Percentiles rank a stretch among this genome's conserved stretches.
Evolutionary conservation across 2,329 filamentous ascomycete genomes (phyloP).

Genomic region (Akanthomyces lecanii): DNA sequence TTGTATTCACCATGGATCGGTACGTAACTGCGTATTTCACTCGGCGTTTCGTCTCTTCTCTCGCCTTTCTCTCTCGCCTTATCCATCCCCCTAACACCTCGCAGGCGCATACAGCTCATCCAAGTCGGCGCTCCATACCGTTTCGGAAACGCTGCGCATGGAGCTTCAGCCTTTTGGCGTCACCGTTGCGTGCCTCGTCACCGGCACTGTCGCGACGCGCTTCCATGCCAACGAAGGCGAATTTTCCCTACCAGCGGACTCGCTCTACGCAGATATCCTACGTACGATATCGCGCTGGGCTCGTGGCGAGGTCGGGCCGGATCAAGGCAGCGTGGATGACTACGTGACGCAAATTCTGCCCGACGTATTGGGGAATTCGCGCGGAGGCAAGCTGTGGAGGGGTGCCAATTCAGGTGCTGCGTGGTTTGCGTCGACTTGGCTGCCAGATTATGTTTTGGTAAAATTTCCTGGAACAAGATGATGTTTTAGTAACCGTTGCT

Average conservation of each 20-base stretch:
- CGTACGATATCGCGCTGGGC: conserved; percentile 10
- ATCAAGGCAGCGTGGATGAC: conserved; percentile 8
- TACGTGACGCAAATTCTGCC: conserved; percentile 11
- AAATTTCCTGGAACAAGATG: not conserved
- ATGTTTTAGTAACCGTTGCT: too few relatives aligned
- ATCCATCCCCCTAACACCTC: not conserved
- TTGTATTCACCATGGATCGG: conserved; percentile 14
- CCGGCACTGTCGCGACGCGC: conserved; percentile 8
- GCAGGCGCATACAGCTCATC: conserved; percentile 10
- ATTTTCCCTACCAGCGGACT: not conserved
- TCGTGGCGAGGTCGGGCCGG: conserved; percentile 3
- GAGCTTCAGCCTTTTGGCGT: conserved; percentile 17
- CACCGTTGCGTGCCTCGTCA: conserved; percentile 13
- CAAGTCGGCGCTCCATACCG: conserved; percentile 11
- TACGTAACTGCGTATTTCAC: not conserved
- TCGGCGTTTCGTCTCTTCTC: too few relatives aligned
- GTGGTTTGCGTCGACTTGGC: not conserved
- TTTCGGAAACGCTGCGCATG: conserved; percentile 14
- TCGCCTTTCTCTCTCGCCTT: not conserved
- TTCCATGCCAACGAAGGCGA: conserved; percentile 5
- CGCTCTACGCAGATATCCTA: not conserved
- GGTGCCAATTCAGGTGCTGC: conserved; percentile 4
- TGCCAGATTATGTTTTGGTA: conserved; percentile 10
- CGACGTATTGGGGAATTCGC: conserved; percentile 1
- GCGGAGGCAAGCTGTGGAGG: conserved; percentile 10